phyloP scores from a whole-genome alignment of 1,139 yeast genomes.

The Geotrichum carabidarum region DNA sequence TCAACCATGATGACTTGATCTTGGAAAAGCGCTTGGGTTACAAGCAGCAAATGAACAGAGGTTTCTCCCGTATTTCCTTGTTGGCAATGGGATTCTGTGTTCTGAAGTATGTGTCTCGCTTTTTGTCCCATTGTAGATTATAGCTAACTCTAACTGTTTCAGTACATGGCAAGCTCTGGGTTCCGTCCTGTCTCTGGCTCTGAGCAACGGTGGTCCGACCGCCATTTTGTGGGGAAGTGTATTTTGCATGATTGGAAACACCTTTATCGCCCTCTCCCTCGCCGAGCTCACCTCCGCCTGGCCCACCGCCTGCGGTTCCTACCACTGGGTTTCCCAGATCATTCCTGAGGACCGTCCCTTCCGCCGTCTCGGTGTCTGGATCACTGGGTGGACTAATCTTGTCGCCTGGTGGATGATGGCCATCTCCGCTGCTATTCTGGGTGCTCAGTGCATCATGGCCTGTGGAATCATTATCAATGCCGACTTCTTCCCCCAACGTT shows the following conservation, averaged over 20 bases:
- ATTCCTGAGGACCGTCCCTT: constrained; percentile 14
- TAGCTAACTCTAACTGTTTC: neutral
- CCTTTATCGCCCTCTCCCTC: constrained; percentile 18
- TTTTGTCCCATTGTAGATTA: neutral
- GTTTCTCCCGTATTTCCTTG: constrained; percentile 21
- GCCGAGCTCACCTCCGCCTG: constrained; percentile 21
- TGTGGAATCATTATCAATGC: constrained; percentile 16
- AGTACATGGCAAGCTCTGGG: constrained; percentile 24
- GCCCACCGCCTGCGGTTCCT: constrained; percentile 21
- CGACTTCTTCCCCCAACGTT: constrained; percentile 14
- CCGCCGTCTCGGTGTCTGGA: constrained; percentile 16
- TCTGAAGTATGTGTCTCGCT: constrained; percentile 8
- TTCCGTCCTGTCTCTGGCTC: constrained; percentile 19
- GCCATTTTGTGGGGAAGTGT: constrained; percentile 21
- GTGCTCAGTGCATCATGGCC: constrained; percentile 21
- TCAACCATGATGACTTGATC: constrained; percentile 15
- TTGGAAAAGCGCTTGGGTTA: constrained; percentile 18
- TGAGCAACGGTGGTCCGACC: constrained; percentile 19
- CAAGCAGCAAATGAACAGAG: constrained; percentile 17
- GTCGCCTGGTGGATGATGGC: constrained; percentile 24
- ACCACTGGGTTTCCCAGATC: constrained; percentile 22
- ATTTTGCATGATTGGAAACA: constrained; percentile 20
- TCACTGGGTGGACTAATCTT: constrained; percentile 21
- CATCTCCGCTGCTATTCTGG: constrained; percentile 19
- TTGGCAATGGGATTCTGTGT: constrained; percentile 22